A percentile compares a stretch with the other conserved stretches of the same genome.
phyloP scores from a whole-genome alignment of 352 stramenopile genomes.

The Pythium volutum region DNA sequence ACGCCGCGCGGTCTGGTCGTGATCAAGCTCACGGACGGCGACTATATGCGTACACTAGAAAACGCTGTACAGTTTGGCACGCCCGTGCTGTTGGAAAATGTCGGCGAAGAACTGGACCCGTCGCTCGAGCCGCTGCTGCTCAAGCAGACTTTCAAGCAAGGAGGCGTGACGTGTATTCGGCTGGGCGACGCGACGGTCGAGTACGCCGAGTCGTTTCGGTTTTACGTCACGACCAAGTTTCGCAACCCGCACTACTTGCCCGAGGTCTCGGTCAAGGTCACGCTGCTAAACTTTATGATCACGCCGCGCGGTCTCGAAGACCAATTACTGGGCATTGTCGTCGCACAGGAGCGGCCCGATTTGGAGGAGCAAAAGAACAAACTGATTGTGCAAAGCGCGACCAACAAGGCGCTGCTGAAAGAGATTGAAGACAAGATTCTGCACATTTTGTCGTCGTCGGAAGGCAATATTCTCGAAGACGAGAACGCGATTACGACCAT shows the following conservation, averaged over 20 bases:
- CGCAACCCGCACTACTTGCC: conserved; percentile 93
- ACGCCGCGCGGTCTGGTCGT: conserved; percentile 86
- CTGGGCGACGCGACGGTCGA: conserved; percentile 92
- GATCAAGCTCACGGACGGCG: conserved; percentile 92
- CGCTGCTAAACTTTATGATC: conserved; percentile 96
- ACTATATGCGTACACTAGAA: conserved; percentile 92
- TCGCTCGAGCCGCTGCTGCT: conserved; percentile 92
- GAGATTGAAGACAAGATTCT: conserved; percentile 95
- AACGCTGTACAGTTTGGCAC: conserved; percentile 92
- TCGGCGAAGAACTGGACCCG: conserved; percentile 91
- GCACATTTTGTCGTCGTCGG: conserved; percentile 87
- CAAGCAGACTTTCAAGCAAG: conserved; percentile 94
- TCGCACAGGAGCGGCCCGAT: conserved; percentile 90
- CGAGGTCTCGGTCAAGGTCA: conserved; percentile 93
- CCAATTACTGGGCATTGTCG: conserved; percentile 91
- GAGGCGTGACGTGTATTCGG: conserved; percentile 88
- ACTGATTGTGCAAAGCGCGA: conserved; percentile 89
- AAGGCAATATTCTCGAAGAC: conserved; percentile 94
- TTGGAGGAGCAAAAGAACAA: conserved; percentile 93
- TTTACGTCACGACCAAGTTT: conserved; percentile 95
- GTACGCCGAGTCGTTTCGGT: conserved; percentile 90
- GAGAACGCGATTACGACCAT: conserved; percentile 92
- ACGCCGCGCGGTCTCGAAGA: conserved; percentile 91
- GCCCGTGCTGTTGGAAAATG: conserved; percentile 91
- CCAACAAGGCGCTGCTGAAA: conserved; percentile 91